Evolutionary conservation across 192 early-diverging fungal species (phyloP), one percentile per base, ranked within the genome.

Genomic region (Oehlia diaphana): DNA sequence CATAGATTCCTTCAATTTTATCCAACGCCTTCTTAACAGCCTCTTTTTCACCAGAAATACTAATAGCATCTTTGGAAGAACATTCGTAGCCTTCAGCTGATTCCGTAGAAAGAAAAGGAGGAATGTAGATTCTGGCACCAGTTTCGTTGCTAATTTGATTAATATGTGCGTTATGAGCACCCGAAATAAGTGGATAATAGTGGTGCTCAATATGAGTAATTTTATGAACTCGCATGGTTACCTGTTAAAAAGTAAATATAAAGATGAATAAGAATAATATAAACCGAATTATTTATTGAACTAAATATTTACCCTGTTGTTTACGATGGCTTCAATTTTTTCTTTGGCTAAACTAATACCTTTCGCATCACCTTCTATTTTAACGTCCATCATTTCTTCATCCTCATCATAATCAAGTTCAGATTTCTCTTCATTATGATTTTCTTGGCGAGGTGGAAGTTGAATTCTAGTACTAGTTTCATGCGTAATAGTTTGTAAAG

Each of bases 271-370:
- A 31, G 31, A 68, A 78, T 39, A 49, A 67, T 35, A 47, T 13
- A 72, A 44, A 44, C 42, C 44, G 39, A 42, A 42, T 42, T 42
- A 7, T 42, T 42, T 42, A 7, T 42, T 42, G 7, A 42, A 42
- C 39, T 8, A 42, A 42, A 42, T 47, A 21, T 80, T 63, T 82
- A 92, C 93, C 85, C 89, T 90, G 87, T 91, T 89, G 42, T 89
- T 87, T 28, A 96, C 94, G 68, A 95, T 88, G 35, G 84, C 87
- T 71, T 96, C 91, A 62, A 99, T 95, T 77, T 94, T 93, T 65
- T 92, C 91, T 78, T 93, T 92, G 61, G 98, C 98, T 31, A 93
- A 86, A 70, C 87, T 86, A 62, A 98, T 93, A 47, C 95, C 94
- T 33, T 90, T 88, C 53, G 81, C 86, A 86, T 97, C 94, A 74